phyloP scores from a whole-genome alignment of 768 basidiomycete species.

The Boletus sp. region DNA sequence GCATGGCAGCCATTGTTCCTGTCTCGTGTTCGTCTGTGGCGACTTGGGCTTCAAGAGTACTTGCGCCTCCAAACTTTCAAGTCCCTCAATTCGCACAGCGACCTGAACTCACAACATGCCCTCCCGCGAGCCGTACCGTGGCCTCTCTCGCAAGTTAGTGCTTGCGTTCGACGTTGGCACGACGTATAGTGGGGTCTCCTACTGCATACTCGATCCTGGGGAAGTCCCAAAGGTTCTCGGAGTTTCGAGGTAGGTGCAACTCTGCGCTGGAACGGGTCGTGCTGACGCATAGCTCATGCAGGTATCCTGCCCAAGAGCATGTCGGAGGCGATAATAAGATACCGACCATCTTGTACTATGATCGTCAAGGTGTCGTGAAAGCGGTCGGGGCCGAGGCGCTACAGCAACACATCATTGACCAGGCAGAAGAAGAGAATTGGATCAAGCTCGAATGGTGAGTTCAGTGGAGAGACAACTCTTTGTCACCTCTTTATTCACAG shows the following conservation, averaged over 20 bases:
- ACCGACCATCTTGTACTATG: constrained; percentile 48
- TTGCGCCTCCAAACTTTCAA: neutral
- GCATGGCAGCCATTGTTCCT: neutral
- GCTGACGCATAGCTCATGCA: constrained; percentile 9
- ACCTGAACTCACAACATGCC: constrained; percentile 21
- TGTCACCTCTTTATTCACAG: neutral
- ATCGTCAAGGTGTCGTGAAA: constrained; percentile 34
- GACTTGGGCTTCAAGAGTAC: neutral
- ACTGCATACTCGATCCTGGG: constrained; percentile 36
- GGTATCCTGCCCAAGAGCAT: constrained; percentile 46
- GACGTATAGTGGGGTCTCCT: constrained; percentile 41
- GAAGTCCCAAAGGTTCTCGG: constrained; percentile 29
- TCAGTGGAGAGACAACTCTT: no score
- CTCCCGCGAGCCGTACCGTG: constrained; percentile 32
- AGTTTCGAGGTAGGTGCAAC: constrained; percentile 23
- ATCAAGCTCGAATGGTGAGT: constrained; percentile 40
- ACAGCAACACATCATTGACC: constrained; percentile 33
- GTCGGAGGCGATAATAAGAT: constrained; percentile 48
- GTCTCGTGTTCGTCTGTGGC: neutral
- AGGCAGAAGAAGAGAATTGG: constrained; percentile 37
- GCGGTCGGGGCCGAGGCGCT: constrained; percentile 45
- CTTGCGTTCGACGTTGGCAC: constrained; percentile 45
- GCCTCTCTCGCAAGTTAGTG: constrained; percentile 38
- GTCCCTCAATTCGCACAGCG: neutral
- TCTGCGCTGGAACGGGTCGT: neutral